Evolutionary conservation across 2,329 filamentous ascomycete species (phyloP), one percentile per base, ranked within the genome.

Genomic region (Ophiostoma ulmi): DNA sequence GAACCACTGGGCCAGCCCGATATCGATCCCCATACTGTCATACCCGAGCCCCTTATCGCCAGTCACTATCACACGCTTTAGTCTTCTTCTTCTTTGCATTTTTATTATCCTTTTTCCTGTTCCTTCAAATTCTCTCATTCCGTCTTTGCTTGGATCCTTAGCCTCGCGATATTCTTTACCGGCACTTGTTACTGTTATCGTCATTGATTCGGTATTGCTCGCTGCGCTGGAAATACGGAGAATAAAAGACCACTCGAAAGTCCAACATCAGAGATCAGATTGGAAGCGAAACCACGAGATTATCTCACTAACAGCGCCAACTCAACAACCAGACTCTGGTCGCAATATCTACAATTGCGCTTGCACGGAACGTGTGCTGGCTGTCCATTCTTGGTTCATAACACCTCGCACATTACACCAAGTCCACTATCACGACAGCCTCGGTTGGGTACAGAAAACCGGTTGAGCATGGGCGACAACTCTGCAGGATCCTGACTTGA

Each of bases 1-100:
- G 35, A 36, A 55, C 63, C 58, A 39, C 31, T 38, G 52, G 61
- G 66, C 61, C 44, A 71, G 67, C 70, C 70, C 63, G 63, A 71
- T 69, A 67, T 63, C 36, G 26, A 69, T 58, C 55, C 17, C 61
- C 70, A 48, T 66, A 69, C 26, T 63, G 58, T 63, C 63, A 65
- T 65, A 65, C 63, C 36, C 61, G 61, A 63, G 55, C 67, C 36
- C 70, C 36, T 22, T 64, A 38, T 61, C 70, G 41, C 44, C 44
- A 17, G 14, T 17, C 44, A 48, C 67, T 61, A 48, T 48, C 63
- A 36, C 55, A 38, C 58, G 31, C 70, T 55, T 39, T 36, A 11
- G 14, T 58, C 14, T 35, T 14, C 22, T 35, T 61, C n/a, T 31
- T 31, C 11, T 26, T 63, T 63, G 13, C 58, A 35, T 35, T 35